phyloP scores from a whole-genome alignment of 2,329 filamentous ascomycete species.

The Talaromyces sp. region DNA sequence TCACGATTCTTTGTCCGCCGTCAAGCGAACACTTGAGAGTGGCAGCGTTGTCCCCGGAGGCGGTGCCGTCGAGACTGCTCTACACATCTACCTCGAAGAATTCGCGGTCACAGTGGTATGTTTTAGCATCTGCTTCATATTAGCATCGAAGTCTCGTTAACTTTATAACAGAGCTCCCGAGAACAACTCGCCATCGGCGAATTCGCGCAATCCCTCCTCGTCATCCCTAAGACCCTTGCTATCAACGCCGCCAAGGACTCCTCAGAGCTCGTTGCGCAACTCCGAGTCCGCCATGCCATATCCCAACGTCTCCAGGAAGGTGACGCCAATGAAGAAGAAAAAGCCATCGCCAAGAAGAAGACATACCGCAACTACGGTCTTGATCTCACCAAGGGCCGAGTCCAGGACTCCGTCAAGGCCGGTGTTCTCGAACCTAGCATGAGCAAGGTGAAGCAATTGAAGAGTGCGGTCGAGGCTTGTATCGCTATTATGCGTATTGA shows the following conservation, averaged over 20 bases:
- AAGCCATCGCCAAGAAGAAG: slow-evolving; percentile 87
- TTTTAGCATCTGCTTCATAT: slow-evolving; percentile 19
- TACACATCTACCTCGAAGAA: slow-evolving; percentile 98
- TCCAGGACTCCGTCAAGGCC: slow-evolving; percentile 89
- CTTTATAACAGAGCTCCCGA: slow-evolving; percentile 63
- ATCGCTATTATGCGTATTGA: slow-evolving; percentile 99
- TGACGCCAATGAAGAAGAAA: slow-evolving; percentile 75
- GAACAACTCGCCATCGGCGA: slow-evolving; percentile 98
- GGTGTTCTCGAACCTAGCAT: slow-evolving; percentile 95
- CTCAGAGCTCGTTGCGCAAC: slow-evolving; percentile 89
- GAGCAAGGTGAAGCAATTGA: slow-evolving; percentile 97
- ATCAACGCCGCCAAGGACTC: slow-evolving; percentile 97
- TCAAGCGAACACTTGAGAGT: slow-evolving; percentile 95
- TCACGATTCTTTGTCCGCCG: slow-evolving; percentile 92
- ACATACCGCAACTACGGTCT: slow-evolving; percentile 98
- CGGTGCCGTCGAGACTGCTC: slow-evolving; percentile 94
- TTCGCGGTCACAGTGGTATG: slow-evolving; percentile 89
- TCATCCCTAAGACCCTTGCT: slow-evolving; percentile 93
- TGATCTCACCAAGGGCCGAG: slow-evolving; percentile 82
- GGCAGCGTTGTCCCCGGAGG: slow-evolving; percentile 95
- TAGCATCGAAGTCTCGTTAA: neutral
- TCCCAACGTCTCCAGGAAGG: slow-evolving; percentile 87
- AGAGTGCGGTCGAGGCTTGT: slow-evolving; percentile 97
- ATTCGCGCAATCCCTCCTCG: slow-evolving; percentile 89
- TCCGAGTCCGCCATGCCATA: slow-evolving; percentile 88